Percentiles rank a stretch among this genome's conserved stretches.
These are phyloP conservation scores for Umbelopsis vinacea DNA, from an alignment of 192 early-diverging fungal genomes.

Conservation along the genomic window DNA sequence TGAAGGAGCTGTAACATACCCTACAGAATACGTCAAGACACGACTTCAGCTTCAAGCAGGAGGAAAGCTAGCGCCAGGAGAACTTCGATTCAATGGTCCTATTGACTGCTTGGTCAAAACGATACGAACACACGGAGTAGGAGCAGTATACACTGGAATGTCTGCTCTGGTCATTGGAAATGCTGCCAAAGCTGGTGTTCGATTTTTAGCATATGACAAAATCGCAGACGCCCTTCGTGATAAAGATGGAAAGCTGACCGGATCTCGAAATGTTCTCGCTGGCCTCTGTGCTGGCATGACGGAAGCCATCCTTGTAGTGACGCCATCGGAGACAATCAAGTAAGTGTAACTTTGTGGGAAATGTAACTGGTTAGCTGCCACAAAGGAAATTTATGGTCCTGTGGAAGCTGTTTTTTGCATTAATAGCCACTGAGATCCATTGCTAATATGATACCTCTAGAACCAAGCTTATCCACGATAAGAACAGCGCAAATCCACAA, in stretches of 20 bases:
- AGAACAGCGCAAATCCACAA: conserved; percentile 68
- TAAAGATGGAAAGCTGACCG: conserved; percentile 71
- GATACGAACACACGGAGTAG: conserved; percentile 70
- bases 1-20: conserved; percentile 92
- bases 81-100: conserved; percentile 72
- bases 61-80: conserved; percentile 38
- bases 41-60: conserved; percentile 88
- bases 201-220: conserved; percentile 91
- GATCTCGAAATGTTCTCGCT: conserved; percentile 70
- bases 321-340: conserved; percentile 96
- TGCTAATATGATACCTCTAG: conserved; percentile 34
- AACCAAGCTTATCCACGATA: conserved; percentile 95
- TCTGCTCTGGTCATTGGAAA: conserved; percentile 92
- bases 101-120: conserved; percentile 79
- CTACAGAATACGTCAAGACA: conserved; percentile 96
- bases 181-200: conserved; percentile 89
- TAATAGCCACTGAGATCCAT: too few relatives aligned
- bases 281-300: conserved; percentile 87
- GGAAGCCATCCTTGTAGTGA: conserved; percentile 89
- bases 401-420: too few relatives aligned
- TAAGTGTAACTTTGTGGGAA: conserved; percentile 29
- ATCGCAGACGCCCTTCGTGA: conserved; percentile 76
- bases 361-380: not conserved
- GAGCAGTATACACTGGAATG: conserved; percentile 84
- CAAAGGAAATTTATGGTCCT: too few relatives aligned